Base-by-base conservation (phyloP, 768 basidiomycete species). In the Suillus lakei region DNA sequence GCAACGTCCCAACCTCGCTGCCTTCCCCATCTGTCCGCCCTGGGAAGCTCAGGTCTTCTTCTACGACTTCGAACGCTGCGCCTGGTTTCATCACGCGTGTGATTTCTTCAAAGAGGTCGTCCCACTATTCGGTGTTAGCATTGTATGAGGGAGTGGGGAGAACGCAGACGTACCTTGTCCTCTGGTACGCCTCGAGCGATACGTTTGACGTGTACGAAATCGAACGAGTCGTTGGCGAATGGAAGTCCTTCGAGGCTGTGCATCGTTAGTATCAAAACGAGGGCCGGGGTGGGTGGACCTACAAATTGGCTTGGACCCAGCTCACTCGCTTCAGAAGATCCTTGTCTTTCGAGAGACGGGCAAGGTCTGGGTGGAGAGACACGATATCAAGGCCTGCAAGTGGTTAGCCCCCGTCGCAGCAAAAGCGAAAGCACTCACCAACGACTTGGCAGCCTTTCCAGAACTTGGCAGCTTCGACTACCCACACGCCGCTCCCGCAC, bases 241-340 rank as follows among this genome's bases (percentile, higher is more conserved):
- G 91, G 91, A 61, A 93, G 83, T 0, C 81, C 80, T 63, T 91
- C 88, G 30, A 93, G 79, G 73, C 91, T 91, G 67, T 39, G 28
- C n/a, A n/a, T n/a, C n/a, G n/a, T n/a, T n/a, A n/a, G n/a, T n/a
- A n/a, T n/a, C n/a, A n/a, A n/a, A n/a, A n/a, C n/a, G n/a, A n/a
- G n/a, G n/a, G n/a, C n/a, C n/a, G n/a, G n/a, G n/a, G 53, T n/a
- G 9, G 1, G 30, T 54, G 12, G 12, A 78, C 89, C 51, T 68
- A 91, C 91, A 91, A 91, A 69, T 91, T 92, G 4, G 84, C 83
- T 63, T 90, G 88, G 1, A 90, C 82, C 91, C 91, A 93, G 60
- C 84, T 88, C 38, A 93, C 83, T 66, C 91, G 80, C 16, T 83
- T 79, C 2, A 85, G 83, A 9, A 91, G 76, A 67, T 89, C 85